These are phyloP conservation scores for Serendipita sp. DNA, from an alignment of 768 basidiomycete species.

Conservation along the genomic window DNA sequence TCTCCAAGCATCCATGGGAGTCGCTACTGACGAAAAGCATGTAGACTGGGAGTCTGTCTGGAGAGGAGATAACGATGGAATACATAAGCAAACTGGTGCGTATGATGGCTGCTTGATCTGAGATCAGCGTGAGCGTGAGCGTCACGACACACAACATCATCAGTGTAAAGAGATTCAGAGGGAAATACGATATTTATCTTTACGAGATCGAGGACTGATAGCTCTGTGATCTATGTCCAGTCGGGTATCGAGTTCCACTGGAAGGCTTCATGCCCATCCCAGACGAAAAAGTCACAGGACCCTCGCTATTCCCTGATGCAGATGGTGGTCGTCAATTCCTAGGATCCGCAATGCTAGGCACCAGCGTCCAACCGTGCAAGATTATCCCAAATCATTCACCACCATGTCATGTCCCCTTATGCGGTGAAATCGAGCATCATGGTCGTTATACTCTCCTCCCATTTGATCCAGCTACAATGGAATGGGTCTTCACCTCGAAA, in stretches of 20 bases:
- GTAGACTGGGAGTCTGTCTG: too few species aligned
- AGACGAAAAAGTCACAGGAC: slow-evolving; percentile 25
- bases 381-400: slow-evolving; percentile 43
- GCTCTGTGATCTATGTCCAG: slow-evolving; percentile 28
- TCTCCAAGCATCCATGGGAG: too few species aligned
- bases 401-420: slow-evolving; percentile 43
- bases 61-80: too few species aligned
- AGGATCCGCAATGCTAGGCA: slow-evolving; percentile 51
- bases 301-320: slow-evolving; percentile 38
- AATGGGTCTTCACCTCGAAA: slow-evolving; percentile 47
- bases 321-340: slow-evolving; percentile 47
- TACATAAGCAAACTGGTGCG: too few species aligned
- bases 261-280: slow-evolving; percentile 32
- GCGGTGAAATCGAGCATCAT: slow-evolving; percentile 44
- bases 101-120: too few species aligned
- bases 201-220: too few species aligned
- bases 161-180: too few species aligned
- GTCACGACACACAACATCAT: too few species aligned
- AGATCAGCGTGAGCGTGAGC: too few species aligned
- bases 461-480: slow-evolving; percentile 51
- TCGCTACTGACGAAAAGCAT: too few species aligned
- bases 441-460: slow-evolving; percentile 66
- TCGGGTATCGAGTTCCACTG: slow-evolving; percentile 51
- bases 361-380: slow-evolving; percentile 73
- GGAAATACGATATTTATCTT: too few species aligned